phyloP scores from a whole-genome alignment of 805 yeast genomes.

The Cyberlindnera euphorbiae region DNA sequence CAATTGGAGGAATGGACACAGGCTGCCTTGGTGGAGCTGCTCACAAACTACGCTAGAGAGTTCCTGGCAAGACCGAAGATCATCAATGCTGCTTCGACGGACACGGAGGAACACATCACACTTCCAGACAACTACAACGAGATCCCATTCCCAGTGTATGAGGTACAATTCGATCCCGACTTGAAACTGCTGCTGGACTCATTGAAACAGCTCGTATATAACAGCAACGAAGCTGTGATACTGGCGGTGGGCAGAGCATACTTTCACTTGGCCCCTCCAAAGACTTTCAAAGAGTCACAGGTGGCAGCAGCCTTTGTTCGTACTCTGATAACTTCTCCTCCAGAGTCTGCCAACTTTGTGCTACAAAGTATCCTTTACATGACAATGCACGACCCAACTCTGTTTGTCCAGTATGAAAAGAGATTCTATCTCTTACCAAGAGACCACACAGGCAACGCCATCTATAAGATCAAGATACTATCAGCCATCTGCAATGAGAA shows the following conservation, averaged over 20 bases:
- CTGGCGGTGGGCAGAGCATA: slow-evolving; percentile 56
- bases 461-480: slow-evolving; percentile 56
- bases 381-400: slow-evolving; percentile 33
- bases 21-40: slow-evolving; percentile 48
- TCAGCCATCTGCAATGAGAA: slow-evolving; percentile 50
- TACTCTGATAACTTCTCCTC: slow-evolving; percentile 30
- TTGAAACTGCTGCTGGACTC: slow-evolving; percentile 47
- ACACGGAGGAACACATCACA: slow-evolving; percentile 26
- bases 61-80: slow-evolving; percentile 55
- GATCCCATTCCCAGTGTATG: slow-evolving; percentile 35
- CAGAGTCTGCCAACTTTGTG: slow-evolving; percentile 34
- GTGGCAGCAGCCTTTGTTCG: slow-evolving; percentile 49
- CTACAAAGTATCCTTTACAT: slow-evolving; percentile 43
- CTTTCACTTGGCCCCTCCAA: slow-evolving; percentile 54
- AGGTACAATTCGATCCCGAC: slow-evolving; percentile 49
- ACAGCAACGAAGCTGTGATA: slow-evolving; percentile 55
- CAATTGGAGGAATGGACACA: slow-evolving; percentile 76
- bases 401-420: slow-evolving; percentile 34
- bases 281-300: slow-evolving; percentile 40
- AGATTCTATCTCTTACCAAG: slow-evolving; percentile 53
- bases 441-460: slow-evolving; percentile 42
- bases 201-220: slow-evolving; percentile 41
- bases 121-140: slow-evolving; percentile 41
- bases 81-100: slow-evolving; percentile 27
- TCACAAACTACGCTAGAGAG: slow-evolving; percentile 60